Evolutionary conservation across 1,284 basidiomycete genomes (phyloP).

Genomic region (Microbotryum silenes-acaulis): DNA sequence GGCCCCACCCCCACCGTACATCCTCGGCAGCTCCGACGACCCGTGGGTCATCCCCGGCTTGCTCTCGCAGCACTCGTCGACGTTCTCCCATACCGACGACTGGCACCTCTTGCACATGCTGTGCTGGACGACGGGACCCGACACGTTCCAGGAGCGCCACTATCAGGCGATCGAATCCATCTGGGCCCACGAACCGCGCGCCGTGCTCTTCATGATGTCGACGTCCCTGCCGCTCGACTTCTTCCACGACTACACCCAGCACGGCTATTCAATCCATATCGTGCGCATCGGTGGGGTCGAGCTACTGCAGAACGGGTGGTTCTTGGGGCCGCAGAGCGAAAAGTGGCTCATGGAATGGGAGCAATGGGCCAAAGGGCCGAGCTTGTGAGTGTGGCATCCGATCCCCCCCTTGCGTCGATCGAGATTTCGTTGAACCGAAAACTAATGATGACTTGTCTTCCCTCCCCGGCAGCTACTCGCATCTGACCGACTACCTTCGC

Average conservation of each 20-base stretch:
- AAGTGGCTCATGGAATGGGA: constrained; percentile 28
- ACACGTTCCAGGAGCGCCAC: constrained; percentile 28
- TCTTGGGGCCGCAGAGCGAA: constrained; percentile 20
- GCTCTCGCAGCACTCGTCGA: constrained; percentile 18
- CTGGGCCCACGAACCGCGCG: constrained; percentile 26
- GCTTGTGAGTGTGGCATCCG: constrained; percentile 15
- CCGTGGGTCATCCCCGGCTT: constrained; percentile 30
- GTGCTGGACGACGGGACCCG: constrained; percentile 17
- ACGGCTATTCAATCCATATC: constrained; percentile 26
- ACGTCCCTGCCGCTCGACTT: constrained; percentile 21
- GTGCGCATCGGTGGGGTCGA: constrained; percentile 16
- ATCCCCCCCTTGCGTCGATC: neutral
- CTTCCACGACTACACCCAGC: constrained; percentile 15
- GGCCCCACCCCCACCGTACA: constrained; percentile 1
- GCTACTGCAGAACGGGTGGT: constrained; percentile 21
- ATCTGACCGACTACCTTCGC: constrained; percentile 27
- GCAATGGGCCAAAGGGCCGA: constrained; percentile 15
- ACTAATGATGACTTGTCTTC: neutral
- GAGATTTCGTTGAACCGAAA: neutral
- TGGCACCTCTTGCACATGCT: constrained; percentile 29
- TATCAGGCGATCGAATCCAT: constrained; percentile 27
- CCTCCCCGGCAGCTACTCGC: constrained; percentile 14
- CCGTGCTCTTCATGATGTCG: constrained; percentile 23
- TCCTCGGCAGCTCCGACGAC: constrained; percentile 21
- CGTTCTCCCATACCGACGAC: constrained; percentile 16